Evolutionary conservation across 2,329 filamentous ascomycete species (phyloP), one percentile per base, ranked within the genome.

Genomic region (Pleomassaria siparia): DNA sequence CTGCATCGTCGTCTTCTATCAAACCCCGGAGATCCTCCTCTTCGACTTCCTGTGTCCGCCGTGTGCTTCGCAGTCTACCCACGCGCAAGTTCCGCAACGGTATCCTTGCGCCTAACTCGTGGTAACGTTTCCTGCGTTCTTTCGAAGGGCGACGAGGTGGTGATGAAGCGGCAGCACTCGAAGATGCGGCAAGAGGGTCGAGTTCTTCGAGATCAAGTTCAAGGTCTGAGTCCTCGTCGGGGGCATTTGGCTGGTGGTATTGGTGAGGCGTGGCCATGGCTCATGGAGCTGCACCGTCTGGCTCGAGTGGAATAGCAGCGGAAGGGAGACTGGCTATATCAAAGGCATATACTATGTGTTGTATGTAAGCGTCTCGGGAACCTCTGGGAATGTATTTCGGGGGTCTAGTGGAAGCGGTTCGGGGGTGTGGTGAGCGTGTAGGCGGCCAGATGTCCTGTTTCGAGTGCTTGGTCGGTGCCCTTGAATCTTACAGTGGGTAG

Each of bases 151-250:
- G 61, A 32, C 50, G 62, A 6, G 63, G 58, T 36, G 63, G 63
- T 8, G n/a, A n/a, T n/a, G 64, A 58, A 24, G 52, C 28, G n/a
- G 56, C 45, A 8, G 59, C 33, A 29, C 58, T 51, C 10, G 60
- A 52, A 29, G 60, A 60, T n/a, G 64, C 52, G 36, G 60, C 53
- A 48, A 65, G 66, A 46, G 88, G 87, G 66, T 91, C 88, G 57
- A 94, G 84, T 76, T 92, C 89, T 63, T 89, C 81, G 58, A 90
- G 80, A 61, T 91, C 87, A 62, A 94, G 78, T 54, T 89, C 86
- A 59, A 86, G 82, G 67, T 92, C 87, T 41, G 86, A 89, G 68
- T 91, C 88, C 48, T 70, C 65, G 72, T 87, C 83, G 72, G 84
- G 84, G 64, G 81, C 80, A 69, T 85, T 80, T 64, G 81, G 71